Conservation (phyloP, 768 basidiomycete genomes). For the Rhizopogon vinicolor region DNA sequence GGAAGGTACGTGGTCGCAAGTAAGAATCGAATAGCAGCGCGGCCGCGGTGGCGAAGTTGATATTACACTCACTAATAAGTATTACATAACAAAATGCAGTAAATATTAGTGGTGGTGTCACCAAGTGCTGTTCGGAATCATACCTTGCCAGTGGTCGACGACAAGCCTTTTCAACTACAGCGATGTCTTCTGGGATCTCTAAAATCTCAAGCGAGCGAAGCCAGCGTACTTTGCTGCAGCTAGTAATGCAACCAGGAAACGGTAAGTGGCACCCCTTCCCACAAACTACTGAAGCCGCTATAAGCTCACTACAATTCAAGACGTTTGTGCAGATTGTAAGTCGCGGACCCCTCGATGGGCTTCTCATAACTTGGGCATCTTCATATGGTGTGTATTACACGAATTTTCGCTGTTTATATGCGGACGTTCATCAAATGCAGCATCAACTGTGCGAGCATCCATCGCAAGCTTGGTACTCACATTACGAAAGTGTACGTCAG, state of each 20-base stretch:
- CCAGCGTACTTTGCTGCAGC: slow-evolving; percentile 62
- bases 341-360: slow-evolving; percentile 87
- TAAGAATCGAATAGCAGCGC: too few species aligned
- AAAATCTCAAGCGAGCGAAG: slow-evolving; percentile 64
- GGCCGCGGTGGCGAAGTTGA: too few species aligned
- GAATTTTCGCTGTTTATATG: background rate
- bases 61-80: too few species aligned
- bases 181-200: slow-evolving; percentile 34
- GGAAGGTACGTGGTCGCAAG: background rate
- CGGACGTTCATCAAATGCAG: slow-evolving; percentile 33
- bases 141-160: too few species aligned
- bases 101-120: background rate
- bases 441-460: slow-evolving; percentile 84
- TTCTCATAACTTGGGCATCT: slow-evolving; percentile 83
- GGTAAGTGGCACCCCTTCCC: slow-evolving; percentile 37
- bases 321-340: slow-evolving; percentile 90
- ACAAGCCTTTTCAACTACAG: background rate
- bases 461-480: slow-evolving; percentile 93
- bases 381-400: slow-evolving; percentile 61
- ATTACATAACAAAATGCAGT: background rate
- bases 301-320: slow-evolving; percentile 35
- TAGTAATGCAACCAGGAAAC: slow-evolving; percentile 74
- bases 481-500: slow-evolving; percentile 82
- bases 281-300: slow-evolving; percentile 1
- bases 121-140: background rate